Evolutionary conservation across 345 rosid genomes (phyloP), one percentile per base, ranked within the genome.

Genomic region (Euphorbia tirucalli): DNA sequence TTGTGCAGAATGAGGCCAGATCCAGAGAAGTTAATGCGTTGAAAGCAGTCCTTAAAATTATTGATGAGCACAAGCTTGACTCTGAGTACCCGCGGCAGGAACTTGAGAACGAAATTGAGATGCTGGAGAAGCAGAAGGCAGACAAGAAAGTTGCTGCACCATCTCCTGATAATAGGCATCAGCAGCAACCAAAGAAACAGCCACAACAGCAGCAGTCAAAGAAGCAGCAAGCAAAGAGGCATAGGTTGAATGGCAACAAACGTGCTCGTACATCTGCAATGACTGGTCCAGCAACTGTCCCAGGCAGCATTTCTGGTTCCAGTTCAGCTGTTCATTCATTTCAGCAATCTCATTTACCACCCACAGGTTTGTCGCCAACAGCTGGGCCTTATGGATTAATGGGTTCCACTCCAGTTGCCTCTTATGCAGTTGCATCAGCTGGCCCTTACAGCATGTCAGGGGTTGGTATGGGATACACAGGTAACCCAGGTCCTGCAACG

Each of bases 51-150:
- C 77, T 87, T 59, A 84, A 83, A 82, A 65, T 90, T 57, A 69
- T 90, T 69, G 85, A 87, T 79, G 88, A 83, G 65, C 83, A 71
- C 52, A 81, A 83, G n/a, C 93, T 91, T 21, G 86, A 84, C 46
- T 70, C 84, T 0, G 86, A 87, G 79, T 90, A 81, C 59, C 80
- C 73, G 1, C 72, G 15, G 28, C 74, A 43, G 75, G 69, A 66
- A 50, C 77, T 88, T 19, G 75, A 80, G 61, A 78, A 56, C 22
- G 61, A 74, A 27, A 35, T 78, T 35, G 74, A 37, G 27, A 64
- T 19, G 55, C 55, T 78, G 21, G 74, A 73, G 54, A 78, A 73
- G 61, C 74, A 78, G 71, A 78, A 78, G 74, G 71, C 58, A 41
- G 67, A 35, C 55, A 65, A 37, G 46, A 73, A 63, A 69, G 52